phyloP scores from a whole-genome alignment of 2,329 filamentous ascomycete species.

The Cadophora sp. region DNA sequence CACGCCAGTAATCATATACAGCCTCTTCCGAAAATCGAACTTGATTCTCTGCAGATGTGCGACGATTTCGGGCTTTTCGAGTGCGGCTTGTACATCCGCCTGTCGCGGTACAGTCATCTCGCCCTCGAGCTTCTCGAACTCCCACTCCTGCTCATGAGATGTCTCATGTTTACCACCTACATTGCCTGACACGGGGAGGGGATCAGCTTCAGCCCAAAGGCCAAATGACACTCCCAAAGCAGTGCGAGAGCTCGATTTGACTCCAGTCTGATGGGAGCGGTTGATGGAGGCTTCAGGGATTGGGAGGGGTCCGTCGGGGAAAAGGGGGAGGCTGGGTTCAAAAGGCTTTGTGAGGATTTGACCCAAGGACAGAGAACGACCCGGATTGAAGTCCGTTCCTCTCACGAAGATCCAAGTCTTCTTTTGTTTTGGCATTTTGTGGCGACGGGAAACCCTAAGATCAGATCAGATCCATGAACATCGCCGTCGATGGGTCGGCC shows the following conservation, averaged over 20 bases:
- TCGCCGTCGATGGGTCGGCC: background rate
- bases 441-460: background rate
- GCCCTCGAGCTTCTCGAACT: background rate
- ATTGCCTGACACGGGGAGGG: background rate
- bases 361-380: background rate
- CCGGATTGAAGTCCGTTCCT: background rate
- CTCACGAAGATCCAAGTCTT: background rate
- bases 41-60: background rate
- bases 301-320: background rate
- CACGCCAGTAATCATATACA: slow-evolving; percentile 7
- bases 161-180: background rate
- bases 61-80: background rate
- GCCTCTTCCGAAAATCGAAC: slow-evolving; percentile 1
- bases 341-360: background rate
- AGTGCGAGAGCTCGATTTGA: background rate
- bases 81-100: background rate
- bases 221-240: background rate
- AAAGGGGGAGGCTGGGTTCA: background rate
- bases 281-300: background rate
- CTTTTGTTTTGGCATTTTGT: background rate
- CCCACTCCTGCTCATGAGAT: background rate
- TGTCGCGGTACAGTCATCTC: background rate
- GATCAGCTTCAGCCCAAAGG: background rate
- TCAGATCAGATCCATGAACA: background rate
- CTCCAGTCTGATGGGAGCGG: background rate